These are phyloP conservation scores for Pyrenochaeta sp. DNA, from an alignment of 2,329 filamentous ascomycete species.

Conservation along the genomic window DNA sequence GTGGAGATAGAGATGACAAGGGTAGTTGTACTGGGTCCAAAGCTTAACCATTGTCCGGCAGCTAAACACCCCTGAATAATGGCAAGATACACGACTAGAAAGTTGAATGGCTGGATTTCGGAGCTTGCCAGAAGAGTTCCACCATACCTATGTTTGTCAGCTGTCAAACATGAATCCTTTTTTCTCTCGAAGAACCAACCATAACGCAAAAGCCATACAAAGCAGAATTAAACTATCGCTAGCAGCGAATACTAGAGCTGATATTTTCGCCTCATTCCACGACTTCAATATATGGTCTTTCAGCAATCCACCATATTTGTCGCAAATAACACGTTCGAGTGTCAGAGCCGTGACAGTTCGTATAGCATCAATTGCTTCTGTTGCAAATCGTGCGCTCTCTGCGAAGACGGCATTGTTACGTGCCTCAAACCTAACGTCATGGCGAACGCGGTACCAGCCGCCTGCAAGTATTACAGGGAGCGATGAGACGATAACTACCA, in stretches of 20 bases:
- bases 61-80: constrained; percentile 37
- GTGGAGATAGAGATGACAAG: not conserved
- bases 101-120: constrained; percentile 25
- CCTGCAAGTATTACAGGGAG: constrained; percentile 80
- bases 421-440: constrained; percentile 34
- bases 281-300: constrained; percentile 72
- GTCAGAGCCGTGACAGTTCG: constrained; percentile 93
- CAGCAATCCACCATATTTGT: constrained; percentile 75
- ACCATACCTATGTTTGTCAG: constrained; percentile 29
- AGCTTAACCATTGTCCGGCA: constrained; percentile 37
- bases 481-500: constrained; percentile 71
- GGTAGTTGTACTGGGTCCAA: constrained; percentile 34
- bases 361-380: constrained; percentile 90
- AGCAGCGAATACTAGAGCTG: constrained; percentile 28
- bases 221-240: constrained; percentile 71
- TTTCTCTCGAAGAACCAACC: constrained; percentile 25
- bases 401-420: constrained; percentile 76
- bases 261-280: constrained; percentile 69
- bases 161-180: not conserved
- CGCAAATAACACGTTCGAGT: constrained; percentile 79
- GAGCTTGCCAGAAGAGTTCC: constrained; percentile 24
- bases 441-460: constrained; percentile 78
- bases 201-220: constrained; percentile 41
- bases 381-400: constrained; percentile 83
- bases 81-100: constrained; percentile 37